phyloP scores from a whole-genome alignment of 768 basidiomycete genomes.

The Daedalea quercina region DNA sequence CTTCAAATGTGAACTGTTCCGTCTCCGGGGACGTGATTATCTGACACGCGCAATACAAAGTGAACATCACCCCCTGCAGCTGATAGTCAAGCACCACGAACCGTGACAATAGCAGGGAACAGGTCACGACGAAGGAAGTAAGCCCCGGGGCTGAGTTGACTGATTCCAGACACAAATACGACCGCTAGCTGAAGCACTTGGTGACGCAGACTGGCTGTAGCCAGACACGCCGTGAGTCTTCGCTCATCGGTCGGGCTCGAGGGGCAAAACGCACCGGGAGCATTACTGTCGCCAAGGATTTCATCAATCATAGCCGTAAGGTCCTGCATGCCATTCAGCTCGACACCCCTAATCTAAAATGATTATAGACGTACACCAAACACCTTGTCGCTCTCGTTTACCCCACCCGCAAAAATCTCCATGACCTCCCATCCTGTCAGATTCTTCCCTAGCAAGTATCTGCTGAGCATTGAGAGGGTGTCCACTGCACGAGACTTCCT shows the following conservation, averaged over 20 bases:
- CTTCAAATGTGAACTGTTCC: slow-evolving; percentile 52
- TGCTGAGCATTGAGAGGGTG: slow-evolving; percentile 41
- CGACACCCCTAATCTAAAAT: neutral
- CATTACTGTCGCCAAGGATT: slow-evolving; percentile 36
- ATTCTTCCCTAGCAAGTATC: slow-evolving; percentile 48
- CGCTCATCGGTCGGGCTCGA: neutral
- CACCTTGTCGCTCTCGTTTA: slow-evolving; percentile 47
- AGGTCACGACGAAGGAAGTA: slow-evolving; percentile 61
- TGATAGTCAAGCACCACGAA: slow-evolving; percentile 21
- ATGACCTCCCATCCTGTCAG: slow-evolving; percentile 68
- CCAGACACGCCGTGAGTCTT: neutral
- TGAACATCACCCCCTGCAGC: neutral
- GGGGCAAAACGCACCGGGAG: slow-evolving; percentile 34
- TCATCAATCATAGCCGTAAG: slow-evolving; percentile 42
- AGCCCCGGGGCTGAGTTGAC: slow-evolving; percentile 62
- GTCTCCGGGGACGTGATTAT: slow-evolving; percentile 50
- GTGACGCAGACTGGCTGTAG: slow-evolving; percentile 42
- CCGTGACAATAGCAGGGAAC: slow-evolving; percentile 46
- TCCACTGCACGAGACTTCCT: slow-evolving; percentile 41
- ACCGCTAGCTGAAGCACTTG: slow-evolving; percentile 50
- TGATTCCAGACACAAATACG: slow-evolving; percentile 51
- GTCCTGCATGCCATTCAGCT: slow-evolving; percentile 28
- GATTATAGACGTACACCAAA: slow-evolving; percentile 40
- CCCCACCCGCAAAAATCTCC: slow-evolving; percentile 59
- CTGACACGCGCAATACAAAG: slow-evolving; percentile 24